These are phyloP conservation scores for Afroboletus lepidellus DNA, from an alignment of 1,284 basidiomycete species.

Conservation along the genomic window DNA sequence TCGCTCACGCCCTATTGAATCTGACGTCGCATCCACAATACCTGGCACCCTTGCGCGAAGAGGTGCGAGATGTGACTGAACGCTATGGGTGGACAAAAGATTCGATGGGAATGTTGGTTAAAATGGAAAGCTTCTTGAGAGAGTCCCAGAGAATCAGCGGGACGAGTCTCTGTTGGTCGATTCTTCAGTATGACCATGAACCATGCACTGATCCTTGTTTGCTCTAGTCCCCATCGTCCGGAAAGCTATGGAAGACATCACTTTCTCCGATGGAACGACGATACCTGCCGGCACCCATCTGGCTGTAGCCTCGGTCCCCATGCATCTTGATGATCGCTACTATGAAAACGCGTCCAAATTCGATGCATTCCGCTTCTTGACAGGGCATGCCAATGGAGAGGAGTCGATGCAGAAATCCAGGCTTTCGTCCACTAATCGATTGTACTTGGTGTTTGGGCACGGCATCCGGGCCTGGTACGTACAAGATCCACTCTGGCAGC, in stretches of 20 bases:
- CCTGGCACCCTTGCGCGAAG: conserved; percentile 38
- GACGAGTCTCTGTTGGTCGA: conserved; percentile 30
- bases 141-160: conserved; percentile 39
- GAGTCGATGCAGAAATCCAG: conserved; percentile 21
- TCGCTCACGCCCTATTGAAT: conserved; percentile 38
- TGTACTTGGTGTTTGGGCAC: conserved; percentile 42
- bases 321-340: conserved; percentile 36
- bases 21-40: conserved; percentile 40
- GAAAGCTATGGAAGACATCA: conserved; percentile 37
- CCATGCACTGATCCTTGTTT: conserved; percentile 11
- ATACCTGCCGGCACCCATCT: conserved; percentile 40
- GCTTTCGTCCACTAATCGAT: conserved; percentile 33
- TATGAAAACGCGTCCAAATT: conserved; percentile 37
- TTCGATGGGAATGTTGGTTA: conserved; percentile 34
- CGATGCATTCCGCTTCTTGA: conserved; percentile 39
- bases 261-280: conserved; percentile 43
- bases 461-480: conserved; percentile 45
- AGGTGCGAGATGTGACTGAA: conserved; percentile 32
- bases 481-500: neutral
- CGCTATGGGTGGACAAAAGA: conserved; percentile 39
- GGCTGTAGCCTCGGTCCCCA: conserved; percentile 31
- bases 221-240: conserved; percentile 35
- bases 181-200: neutral
- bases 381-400: conserved; percentile 18
- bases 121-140: conserved; percentile 43